phyloP scores from a whole-genome alignment of 768 basidiomycete genomes.

The Terana coerulea region DNA sequence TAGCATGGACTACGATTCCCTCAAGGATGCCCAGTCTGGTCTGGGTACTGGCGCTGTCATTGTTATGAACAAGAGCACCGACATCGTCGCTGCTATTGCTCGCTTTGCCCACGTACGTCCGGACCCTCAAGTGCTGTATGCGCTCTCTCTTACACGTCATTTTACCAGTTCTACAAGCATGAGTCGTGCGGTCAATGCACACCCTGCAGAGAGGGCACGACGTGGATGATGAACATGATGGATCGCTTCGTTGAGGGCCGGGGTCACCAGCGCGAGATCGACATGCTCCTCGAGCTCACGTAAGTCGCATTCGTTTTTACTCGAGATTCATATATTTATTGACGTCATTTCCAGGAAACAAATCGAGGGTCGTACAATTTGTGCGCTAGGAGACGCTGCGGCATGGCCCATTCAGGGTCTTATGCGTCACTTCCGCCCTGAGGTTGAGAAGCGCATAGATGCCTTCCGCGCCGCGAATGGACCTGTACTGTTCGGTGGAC shows the following conservation, averaged over 20 bases:
- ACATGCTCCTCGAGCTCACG: slow-evolving; percentile 97
- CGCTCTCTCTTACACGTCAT: background rate
- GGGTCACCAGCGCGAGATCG: slow-evolving; percentile 90
- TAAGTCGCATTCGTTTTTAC: slow-evolving; percentile 31
- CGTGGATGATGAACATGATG: slow-evolving; percentile 99
- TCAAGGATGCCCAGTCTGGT: slow-evolving; percentile 95
- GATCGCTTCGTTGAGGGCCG: slow-evolving; percentile 91
- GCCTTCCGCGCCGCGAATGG: slow-evolving; percentile 74
- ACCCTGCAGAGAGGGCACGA: slow-evolving; percentile 91
- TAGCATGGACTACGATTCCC: slow-evolving; percentile 97
- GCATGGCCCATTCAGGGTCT: slow-evolving; percentile 99
- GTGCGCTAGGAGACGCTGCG: slow-evolving; percentile 94
- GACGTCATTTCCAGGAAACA: slow-evolving; percentile 63
- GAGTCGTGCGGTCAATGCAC: slow-evolving; percentile 98
- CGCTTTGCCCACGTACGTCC: slow-evolving; percentile 73
- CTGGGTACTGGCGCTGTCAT: slow-evolving; percentile 98
- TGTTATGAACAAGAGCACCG: slow-evolving; percentile 98
- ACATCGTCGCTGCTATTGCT: slow-evolving; percentile 91
- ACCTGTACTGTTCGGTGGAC: slow-evolving; percentile 85
- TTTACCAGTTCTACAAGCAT: slow-evolving; percentile 87
- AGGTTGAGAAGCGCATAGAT: slow-evolving; percentile 86
- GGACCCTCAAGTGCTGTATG: no score
- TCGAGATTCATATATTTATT: background rate
- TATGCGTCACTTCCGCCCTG: slow-evolving; percentile 96
- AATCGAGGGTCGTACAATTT: slow-evolving; percentile 95